A percentile compares a stretch with the other conserved stretches of the same genome.
Conservation (phyloP, 495 filamentous ascomycete genomes). For the Annulohypoxylon bovei region DNA sequence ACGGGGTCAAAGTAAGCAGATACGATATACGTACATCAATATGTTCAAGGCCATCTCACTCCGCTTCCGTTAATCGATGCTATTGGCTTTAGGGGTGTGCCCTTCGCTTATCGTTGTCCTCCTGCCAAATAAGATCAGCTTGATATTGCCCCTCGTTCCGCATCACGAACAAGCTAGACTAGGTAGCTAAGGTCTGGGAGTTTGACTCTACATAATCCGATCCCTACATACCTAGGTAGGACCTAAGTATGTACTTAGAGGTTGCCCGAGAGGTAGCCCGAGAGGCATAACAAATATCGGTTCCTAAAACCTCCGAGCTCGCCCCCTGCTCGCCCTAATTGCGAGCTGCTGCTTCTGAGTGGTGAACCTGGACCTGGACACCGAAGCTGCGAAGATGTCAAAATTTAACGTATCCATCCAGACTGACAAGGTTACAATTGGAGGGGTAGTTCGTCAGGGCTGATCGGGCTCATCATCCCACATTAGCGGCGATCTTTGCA, state of each 20-base stretch:
- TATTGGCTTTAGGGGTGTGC: constrained; percentile 12
- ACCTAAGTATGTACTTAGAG: too few species aligned
- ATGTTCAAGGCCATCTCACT: neutral
- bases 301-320: constrained; percentile 18
- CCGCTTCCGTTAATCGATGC: neutral
- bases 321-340: neutral
- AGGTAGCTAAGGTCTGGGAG: too few species aligned
- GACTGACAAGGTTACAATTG: constrained; percentile 29
- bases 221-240: too few species aligned
- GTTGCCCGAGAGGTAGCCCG: neutral
- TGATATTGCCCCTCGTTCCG: constrained; percentile 5
- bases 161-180: constrained; percentile 5
- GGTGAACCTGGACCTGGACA: too few species aligned
- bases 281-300: neutral
- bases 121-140: constrained; percentile 32
- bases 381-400: constrained; percentile 6
- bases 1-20: constrained; percentile 21
- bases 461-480: constrained; percentile 20
- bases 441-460: constrained; percentile 32
- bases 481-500: constrained; percentile 40
- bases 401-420: constrained; percentile 9
- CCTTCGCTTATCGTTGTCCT: constrained; percentile 34
- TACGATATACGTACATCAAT: constrained; percentile 6
- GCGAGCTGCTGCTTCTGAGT: neutral
- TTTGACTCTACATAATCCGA: too few species aligned